Evolutionary conservation across 345 rosid species (phyloP).

Genomic region (Sisymbrium altissimum): DNA sequence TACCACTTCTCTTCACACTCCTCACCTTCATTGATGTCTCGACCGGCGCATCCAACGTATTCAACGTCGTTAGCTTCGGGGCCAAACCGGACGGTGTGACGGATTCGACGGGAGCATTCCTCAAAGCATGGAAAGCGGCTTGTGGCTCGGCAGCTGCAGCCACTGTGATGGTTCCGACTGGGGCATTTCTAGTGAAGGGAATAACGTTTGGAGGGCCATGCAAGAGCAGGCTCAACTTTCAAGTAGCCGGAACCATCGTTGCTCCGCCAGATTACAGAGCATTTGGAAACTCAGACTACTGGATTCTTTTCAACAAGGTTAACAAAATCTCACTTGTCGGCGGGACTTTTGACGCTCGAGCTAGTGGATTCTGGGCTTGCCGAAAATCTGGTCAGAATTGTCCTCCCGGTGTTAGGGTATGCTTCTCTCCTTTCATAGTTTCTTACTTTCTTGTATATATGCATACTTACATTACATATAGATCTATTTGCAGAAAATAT

Average conservation of each 20-base stretch:
- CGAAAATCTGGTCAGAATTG: slow-evolving; percentile 48
- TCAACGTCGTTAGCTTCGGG: slow-evolving; percentile 50
- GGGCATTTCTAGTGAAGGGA: slow-evolving; percentile 40
- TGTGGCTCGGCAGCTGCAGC: slow-evolving; percentile 44
- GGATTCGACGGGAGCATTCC: slow-evolving; percentile 49
- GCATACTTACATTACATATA: background rate
- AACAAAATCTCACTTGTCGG: slow-evolving; percentile 41
- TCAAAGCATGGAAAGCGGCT: slow-evolving; percentile 53
- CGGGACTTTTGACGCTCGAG: slow-evolving; percentile 52
- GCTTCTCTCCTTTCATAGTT: too few relatives aligned
- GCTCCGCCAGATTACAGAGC: slow-evolving; percentile 52
- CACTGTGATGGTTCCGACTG: slow-evolving; percentile 44
- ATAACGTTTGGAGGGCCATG: slow-evolving; percentile 58
- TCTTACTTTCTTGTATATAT: background rate
- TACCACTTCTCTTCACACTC: slow-evolving; percentile 17
- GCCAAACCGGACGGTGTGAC: slow-evolving; percentile 55
- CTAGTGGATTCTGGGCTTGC: slow-evolving; percentile 54
- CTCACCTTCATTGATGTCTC: slow-evolving; percentile 4
- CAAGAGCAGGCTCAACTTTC: slow-evolving; percentile 43
- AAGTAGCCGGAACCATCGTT: slow-evolving; percentile 44
- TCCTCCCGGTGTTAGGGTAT: slow-evolving; percentile 62
- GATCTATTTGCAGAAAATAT: background rate
- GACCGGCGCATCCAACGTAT: slow-evolving; percentile 21
- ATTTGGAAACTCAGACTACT: slow-evolving; percentile 38
- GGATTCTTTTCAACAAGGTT: slow-evolving; percentile 52